Base-by-base conservation (phyloP, 345 rosid genomes). In the Acer negundo region DNA sequence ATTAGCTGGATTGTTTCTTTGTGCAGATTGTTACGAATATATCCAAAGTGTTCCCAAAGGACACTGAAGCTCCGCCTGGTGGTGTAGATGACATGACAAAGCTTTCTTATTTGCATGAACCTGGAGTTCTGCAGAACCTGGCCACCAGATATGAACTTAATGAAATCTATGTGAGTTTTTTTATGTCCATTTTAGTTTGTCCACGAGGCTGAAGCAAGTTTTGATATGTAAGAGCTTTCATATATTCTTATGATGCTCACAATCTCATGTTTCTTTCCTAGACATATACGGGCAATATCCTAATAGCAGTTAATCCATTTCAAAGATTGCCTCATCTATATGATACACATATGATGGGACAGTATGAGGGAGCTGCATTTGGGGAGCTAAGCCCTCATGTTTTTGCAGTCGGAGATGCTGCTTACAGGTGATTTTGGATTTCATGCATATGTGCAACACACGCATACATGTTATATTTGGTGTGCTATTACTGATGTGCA, bases 1-100 rank as follows among this genome's bases (percentile, higher is more conserved):
- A 58, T 58, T 40, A 56, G 28, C 53, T 35, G 78, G 59, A 63
- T 56, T 56, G 16, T 61, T 67, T 73, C n/a, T n/a, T 46, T 75
- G 75, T 73, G 76, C 80, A 94, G 98, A 90, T 92, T 86, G 87
- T 87, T 77, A 79, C 92, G 65, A 84, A 85, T 75, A 82, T 91
- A 61, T 92, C 90, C 51, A 91, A 84, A 82, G 86, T 86, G 26
- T 88, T 86, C 56, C 98, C 98, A 38, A 85, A 89, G 81, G 97
- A 94, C 77, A 89, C 94, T 24, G 98, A 94, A 88, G 94, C 88
- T 80, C 87, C 93, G 12, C 87, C 95, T 12, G 98, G 90, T 67
- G 98, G 98, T 79, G 95, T 91, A 7, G 97, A 94, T 91, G 98
- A 94, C 87, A 94, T 94, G 98, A 92, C 97, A 61, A 92, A 90